Conservation (phyloP, 2,329 filamentous ascomycete genomes). For the Botrytis paeoniae region DNA sequence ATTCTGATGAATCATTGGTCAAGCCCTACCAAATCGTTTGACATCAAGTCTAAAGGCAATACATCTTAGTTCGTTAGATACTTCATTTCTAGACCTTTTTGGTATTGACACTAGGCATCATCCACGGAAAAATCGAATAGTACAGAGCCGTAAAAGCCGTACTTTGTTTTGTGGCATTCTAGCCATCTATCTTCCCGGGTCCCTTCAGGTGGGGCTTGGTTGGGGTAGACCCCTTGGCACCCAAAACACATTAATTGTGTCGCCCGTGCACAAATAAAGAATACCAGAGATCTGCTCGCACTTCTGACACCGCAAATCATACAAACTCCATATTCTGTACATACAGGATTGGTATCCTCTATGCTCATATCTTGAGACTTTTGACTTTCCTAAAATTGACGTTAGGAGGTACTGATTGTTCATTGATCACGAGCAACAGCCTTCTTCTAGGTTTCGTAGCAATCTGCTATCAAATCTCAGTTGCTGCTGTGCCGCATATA, state of each 20-base stretch:
- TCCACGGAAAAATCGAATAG: neutral
- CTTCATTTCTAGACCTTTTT: neutral
- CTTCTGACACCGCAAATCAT: slow-evolving; percentile 4
- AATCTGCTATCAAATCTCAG: neutral
- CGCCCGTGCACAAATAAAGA: slow-evolving; percentile 8
- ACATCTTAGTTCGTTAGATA: neutral
- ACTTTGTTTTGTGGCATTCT: neutral
- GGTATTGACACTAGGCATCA: neutral
- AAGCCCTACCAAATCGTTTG: neutral
- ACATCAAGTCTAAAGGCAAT: neutral
- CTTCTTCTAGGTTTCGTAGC: neutral
- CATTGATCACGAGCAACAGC: neutral
- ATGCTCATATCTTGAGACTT: slow-evolving; percentile 6
- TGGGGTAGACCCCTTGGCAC: slow-evolving; percentile 3
- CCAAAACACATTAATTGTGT: slow-evolving; percentile 7
- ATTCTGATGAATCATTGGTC: neutral
- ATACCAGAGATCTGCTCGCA: neutral
- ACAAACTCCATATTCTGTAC: slow-evolving; percentile 5
- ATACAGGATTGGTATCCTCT: neutral
- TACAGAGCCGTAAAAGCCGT: neutral
- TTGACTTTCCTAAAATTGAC: neutral
- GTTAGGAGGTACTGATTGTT: neutral
- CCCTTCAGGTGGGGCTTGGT: slow-evolving; percentile 9
- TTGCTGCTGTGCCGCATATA: slow-evolving; percentile 1
- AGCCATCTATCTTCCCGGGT: slow-evolving; percentile 6